Evolutionary conservation across 164 flowering plant species (phyloP), one percentile per base, ranked within the genome.

Genomic region (Macadamia integrifolia): DNA sequence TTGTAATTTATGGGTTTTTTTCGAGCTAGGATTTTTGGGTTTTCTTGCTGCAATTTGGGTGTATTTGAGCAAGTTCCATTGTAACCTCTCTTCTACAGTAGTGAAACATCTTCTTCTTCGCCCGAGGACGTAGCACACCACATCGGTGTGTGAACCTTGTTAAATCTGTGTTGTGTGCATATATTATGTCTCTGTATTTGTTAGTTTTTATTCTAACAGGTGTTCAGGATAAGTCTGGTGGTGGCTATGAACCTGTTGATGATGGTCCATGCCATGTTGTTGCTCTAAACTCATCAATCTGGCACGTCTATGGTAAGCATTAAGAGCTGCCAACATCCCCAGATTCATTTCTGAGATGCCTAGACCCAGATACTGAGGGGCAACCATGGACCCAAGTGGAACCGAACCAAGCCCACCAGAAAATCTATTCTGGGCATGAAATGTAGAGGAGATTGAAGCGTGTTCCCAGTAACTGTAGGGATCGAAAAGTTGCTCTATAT

Each of bases 241-340:
- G 3, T 71, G 71, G 31, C 61, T 23, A 44, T 56, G 67, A 11
- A 73, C 75, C 40, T 35, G 40, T 6, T 72, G 80, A 5, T 80
- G 83, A 70, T 81, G 85, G 62, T 82, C 85, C 64, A 81, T 11
- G 49, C 79, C 77, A 53, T 81, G 85, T 50, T 74, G 78, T 70
- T 83, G 84, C 49, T 79, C 86, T 0, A 79, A 71, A 71, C 80
- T 85, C 73, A 86, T 84, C 64, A 81, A 71, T 9, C 79, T 78
- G 13, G 35, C 58, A 4, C 66, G 56, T 80, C 86, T 74, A 1
- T 80, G 78, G 60, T 75, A 84, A 14, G 89, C 87, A 69, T 88
- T 86, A 0, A 88, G 71, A 28, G 92, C 92, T 0, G 90, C 91
- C 60, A 88, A 67, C 93, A 90, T 88, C 2, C 97, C 93, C 71